Percentiles rank a stretch among this genome's conserved stretches.
Conservation (phyloP, 2,329 filamentous ascomycete genomes). For the Penicillium sp. region DNA sequence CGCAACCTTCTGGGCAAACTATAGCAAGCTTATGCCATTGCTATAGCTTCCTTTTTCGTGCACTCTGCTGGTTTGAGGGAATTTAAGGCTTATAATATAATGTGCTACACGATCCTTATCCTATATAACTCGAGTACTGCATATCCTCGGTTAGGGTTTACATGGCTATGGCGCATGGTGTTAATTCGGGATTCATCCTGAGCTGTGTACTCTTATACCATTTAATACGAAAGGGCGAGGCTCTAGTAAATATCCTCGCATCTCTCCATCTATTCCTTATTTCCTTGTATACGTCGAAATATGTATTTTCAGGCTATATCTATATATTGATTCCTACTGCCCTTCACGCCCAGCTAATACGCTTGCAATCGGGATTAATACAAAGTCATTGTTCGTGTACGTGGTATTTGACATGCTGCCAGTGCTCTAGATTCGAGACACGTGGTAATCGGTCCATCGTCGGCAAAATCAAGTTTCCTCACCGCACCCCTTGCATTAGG, state of each 20-base stretch:
- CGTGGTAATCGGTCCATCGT: background rate
- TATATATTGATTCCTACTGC: background rate
- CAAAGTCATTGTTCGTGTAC: background rate
- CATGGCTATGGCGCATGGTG: no score
- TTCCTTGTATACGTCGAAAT: no score
- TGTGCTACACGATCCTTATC: background rate
- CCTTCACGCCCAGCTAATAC: no score
- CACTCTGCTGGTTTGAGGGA: no score
- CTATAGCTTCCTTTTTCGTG: no score
- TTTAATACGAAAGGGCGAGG: background rate
- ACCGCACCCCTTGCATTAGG: background rate
- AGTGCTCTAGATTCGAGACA: background rate
- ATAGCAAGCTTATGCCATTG: background rate
- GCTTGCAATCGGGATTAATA: background rate
- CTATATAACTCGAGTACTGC: background rate
- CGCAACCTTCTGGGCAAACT: background rate
- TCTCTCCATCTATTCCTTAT: background rate
- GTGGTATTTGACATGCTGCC: background rate
- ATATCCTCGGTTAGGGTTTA: background rate
- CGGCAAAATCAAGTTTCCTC: background rate
- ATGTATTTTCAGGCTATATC: no score
- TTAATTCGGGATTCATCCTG: background rate
- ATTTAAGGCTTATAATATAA: background rate
- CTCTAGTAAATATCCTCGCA: background rate
- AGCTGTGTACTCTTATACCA: no score